Evolutionary conservation across 1,139 yeast genomes (phyloP).

Genomic region (Blastobotrys petasosporus): DNA sequence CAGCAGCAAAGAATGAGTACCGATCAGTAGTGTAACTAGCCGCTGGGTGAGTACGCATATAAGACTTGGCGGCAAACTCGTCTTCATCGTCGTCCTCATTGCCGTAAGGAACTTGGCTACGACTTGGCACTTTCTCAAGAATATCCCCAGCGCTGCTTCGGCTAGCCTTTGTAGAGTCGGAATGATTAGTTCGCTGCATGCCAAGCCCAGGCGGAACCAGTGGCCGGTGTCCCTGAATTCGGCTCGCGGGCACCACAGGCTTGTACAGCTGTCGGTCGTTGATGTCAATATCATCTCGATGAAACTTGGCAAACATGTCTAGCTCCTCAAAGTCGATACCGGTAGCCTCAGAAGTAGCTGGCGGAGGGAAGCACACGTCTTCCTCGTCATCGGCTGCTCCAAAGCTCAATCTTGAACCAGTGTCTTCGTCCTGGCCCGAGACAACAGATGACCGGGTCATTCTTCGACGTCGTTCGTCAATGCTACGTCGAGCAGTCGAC

Average conservation of each 20-base stretch:
- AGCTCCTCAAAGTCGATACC: conserved; percentile 37
- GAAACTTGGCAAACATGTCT: conserved; percentile 32
- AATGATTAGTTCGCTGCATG: too few species aligned
- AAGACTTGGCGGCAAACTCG: not conserved
- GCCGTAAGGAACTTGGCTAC: too few species aligned
- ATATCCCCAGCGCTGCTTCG: too few species aligned
- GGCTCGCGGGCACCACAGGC: conserved; percentile 7
- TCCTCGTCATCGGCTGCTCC: conserved; percentile 71
- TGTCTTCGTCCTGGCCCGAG: conserved; percentile 17
- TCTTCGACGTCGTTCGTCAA: conserved; percentile 18
- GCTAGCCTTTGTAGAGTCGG: too few species aligned
- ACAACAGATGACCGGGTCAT: conserved; percentile 20
- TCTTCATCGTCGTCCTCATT: not conserved
- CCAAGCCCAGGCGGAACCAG: conserved; percentile 16
- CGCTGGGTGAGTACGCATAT: too few species aligned
- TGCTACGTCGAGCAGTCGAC: conserved; percentile 6
- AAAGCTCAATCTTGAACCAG: conserved; percentile 28
- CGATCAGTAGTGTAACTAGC: conserved; percentile 41
- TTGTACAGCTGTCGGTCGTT: conserved; percentile 11
- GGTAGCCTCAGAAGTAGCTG: conserved; percentile 46
- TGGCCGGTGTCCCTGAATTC: conserved; percentile 13
- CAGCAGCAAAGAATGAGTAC: conserved; percentile 76
- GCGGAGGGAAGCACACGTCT: conserved; percentile 95
- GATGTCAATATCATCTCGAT: conserved; percentile 14
- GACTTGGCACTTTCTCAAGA: too few species aligned